Base-by-base conservation (phyloP, 106 monocot genomes). In the Ottelia alismoides region DNA sequence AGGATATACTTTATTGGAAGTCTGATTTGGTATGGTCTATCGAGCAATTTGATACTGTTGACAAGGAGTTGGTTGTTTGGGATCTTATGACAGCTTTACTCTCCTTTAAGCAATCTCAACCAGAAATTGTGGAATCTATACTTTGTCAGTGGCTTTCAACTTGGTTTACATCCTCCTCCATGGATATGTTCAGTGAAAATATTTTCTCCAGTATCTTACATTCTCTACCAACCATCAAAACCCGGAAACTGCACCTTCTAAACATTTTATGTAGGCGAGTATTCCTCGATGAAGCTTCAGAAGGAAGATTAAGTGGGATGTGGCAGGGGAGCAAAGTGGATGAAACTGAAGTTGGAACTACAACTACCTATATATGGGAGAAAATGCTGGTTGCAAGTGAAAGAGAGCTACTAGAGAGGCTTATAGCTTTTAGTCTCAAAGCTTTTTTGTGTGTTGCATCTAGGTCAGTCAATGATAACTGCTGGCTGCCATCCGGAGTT, bases 221-320 rank as follows among this genome's bases (percentile, higher is more conserved):
- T 30, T 66, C 35, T 47, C 35, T 80, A 43, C 45, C 62, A 16
- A 67, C 51, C 16, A 47, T 82, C 18, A 69, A 56, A 46, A 62
- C 74, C 24, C 78, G 85, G 28, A 76, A 66, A 49, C 21, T 92
- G 25, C 76, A 82, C 19, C 72, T 92, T 50, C 52, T 92, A 22
- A 85, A 73, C 47, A 74, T 92, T 22, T 71, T 92, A 17, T 78
- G 82, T 63, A 78, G 92, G 67, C 63, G 73, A 46, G 49, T 92
- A 50, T 69, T 82, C 51, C 35, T 66, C 14, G 22, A 26, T 47
- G 68, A 72, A 26, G 20, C 26, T 31, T 43, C 60, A 35, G 53
- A 20, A 55, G 52, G 49, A 30, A 31, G 47, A 60, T 27, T 22
- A 43, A 64, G 58, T 20, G 64, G 57, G 52, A 51, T 27, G 21